Percentiles rank a stretch among this genome's conserved stretches.
Evolutionary conservation across 495 filamentous ascomycete species (phyloP).

Genomic region (Annulohypoxylon moriforme): DNA sequence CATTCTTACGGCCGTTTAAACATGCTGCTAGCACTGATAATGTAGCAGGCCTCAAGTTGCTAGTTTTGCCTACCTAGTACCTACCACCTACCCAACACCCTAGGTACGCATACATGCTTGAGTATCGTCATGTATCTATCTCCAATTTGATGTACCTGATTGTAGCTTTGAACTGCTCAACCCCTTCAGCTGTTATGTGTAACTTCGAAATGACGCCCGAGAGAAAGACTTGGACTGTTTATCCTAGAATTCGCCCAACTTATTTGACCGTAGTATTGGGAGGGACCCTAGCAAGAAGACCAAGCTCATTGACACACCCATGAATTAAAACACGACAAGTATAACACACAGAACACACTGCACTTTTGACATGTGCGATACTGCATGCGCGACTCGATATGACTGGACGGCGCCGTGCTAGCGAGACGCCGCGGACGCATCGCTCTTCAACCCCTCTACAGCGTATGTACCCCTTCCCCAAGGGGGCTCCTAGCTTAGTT

Average conservation of each 20-base stretch:
- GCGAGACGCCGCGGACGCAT: conserved; percentile 23
- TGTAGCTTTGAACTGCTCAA: conserved; percentile 4
- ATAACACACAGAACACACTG: background rate
- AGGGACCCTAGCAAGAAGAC: conserved; percentile 26
- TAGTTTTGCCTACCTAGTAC: background rate
- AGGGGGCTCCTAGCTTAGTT: background rate
- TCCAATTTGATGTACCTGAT: conserved; percentile 22
- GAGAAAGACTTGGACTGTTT: conserved; percentile 12
- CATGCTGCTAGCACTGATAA: background rate
- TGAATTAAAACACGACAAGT: conserved; percentile 22
- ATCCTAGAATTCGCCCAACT: conserved; percentile 32
- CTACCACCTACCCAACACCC: background rate
- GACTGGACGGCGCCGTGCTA: conserved; percentile 13
- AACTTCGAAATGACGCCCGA: conserved; percentile 22
- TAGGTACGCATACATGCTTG: background rate
- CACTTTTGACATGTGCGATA: conserved; percentile 17
- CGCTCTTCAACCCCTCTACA: background rate
- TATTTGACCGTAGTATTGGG: conserved; percentile 33
- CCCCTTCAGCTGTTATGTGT: conserved; percentile 24
- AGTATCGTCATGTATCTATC: conserved; percentile 13
- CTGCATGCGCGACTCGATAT: conserved; percentile 30
- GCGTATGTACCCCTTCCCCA: background rate
- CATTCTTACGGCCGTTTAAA: conserved; percentile 37
- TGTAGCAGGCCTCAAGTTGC: background rate
- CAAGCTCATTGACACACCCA: conserved; percentile 28